phyloP scores from a whole-genome alignment of 768 basidiomycete species.

The Rhizopogon vinicolor region DNA sequence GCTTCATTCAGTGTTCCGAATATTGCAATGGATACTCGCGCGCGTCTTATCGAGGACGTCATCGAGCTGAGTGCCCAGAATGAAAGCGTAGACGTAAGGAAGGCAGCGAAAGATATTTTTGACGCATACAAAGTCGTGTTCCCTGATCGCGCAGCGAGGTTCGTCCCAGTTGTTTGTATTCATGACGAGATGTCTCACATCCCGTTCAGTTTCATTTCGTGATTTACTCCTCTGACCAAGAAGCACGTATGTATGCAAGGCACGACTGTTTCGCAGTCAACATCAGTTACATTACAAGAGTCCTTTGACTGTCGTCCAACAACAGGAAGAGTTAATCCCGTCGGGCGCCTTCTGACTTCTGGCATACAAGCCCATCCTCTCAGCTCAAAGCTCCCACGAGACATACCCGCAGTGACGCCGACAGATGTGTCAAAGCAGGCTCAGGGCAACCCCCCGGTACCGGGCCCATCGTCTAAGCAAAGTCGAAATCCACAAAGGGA shows the following conservation, averaged over 20 bases:
- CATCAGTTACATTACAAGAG: background rate
- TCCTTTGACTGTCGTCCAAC: too few relatives aligned
- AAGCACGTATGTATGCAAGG: slow-evolving; percentile 63
- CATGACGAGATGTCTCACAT: slow-evolving; percentile 5
- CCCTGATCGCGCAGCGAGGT: slow-evolving; percentile 67
- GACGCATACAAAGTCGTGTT: slow-evolving; percentile 70
- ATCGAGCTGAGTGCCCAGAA: slow-evolving; percentile 67
- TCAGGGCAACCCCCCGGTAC: background rate
- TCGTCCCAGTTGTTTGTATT: slow-evolving; percentile 13
- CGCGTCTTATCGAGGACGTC: slow-evolving; percentile 62
- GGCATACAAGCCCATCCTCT: background rate
- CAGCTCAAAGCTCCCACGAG: background rate
- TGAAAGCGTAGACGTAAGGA: slow-evolving; percentile 71
- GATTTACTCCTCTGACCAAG: slow-evolving; percentile 69
- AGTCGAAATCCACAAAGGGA: too few relatives aligned
- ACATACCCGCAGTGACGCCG: background rate
- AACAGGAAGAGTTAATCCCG: background rate
- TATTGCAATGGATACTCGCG: slow-evolving; percentile 62
- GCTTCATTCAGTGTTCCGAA: slow-evolving; percentile 65
- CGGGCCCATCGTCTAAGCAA: background rate
- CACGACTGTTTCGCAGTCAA: background rate
- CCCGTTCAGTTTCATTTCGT: slow-evolving; percentile 56
- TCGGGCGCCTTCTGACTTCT: too few relatives aligned
- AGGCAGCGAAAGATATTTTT: slow-evolving; percentile 63
- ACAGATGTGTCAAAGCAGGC: background rate